Percentiles rank a stretch among this genome's conserved stretches.
Evolutionary conservation across 2,329 filamentous ascomycete species (phyloP).

Genomic region (Daldinia sp.): DNA sequence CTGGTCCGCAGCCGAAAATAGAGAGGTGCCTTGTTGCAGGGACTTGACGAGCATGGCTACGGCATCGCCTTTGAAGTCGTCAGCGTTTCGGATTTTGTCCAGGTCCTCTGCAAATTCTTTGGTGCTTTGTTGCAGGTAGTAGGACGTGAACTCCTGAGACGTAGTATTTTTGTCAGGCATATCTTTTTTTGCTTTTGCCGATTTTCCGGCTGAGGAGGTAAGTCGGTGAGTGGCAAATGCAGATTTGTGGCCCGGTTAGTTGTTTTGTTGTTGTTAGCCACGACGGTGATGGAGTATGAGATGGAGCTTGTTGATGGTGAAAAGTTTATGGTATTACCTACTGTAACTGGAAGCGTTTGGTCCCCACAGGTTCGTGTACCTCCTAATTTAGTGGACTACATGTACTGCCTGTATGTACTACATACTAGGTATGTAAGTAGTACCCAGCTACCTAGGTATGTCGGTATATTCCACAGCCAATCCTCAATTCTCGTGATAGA

Average conservation of each 20-base stretch:
- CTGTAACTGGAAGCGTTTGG: background rate
- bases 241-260: background rate
- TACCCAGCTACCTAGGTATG: too few relatives aligned
- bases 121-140: constrained; percentile 77
- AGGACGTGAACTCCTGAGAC: constrained; percentile 66
- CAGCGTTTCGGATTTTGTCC: constrained; percentile 74
- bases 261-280: background rate
- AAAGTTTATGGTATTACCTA: constrained; percentile 1
- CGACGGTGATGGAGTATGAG: background rate
- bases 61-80: constrained; percentile 76
- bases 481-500: background rate
- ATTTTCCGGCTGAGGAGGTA: background rate
- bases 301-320: background rate
- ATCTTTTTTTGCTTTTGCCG: background rate
- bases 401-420: too few relatives aligned
- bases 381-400: background rate
- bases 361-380: background rate
- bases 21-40: constrained; percentile 73
- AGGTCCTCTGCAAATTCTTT: constrained; percentile 80
- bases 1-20: constrained; percentile 70
- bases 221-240: background rate
- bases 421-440: background rate
- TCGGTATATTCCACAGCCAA: background rate
- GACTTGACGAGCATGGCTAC: constrained; percentile 75
- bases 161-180: constrained; percentile 43